Percentiles rank a stretch among this genome's conserved stretches.
These are phyloP conservation scores for Eruca vesicaria DNA, from an alignment of 441 rosid species.

Conservation along the genomic window DNA sequence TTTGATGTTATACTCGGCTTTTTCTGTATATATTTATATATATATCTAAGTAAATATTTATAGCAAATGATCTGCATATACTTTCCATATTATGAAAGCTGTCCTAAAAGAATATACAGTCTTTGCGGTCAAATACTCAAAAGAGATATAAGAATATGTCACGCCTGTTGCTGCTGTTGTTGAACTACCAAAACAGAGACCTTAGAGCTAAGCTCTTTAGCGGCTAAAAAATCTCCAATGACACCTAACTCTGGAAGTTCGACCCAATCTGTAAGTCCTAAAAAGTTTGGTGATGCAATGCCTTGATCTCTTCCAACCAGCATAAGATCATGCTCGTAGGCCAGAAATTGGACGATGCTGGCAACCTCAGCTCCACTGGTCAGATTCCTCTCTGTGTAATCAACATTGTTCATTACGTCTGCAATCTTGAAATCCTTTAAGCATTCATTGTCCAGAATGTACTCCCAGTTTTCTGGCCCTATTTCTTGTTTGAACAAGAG, in stretches of 20 bases:
- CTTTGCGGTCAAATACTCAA: neutral
- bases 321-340: slow-evolving; percentile 22
- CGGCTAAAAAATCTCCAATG: slow-evolving; percentile 37
- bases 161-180: neutral
- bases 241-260: slow-evolving; percentile 44
- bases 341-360: slow-evolving; percentile 7
- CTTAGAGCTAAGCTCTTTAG: slow-evolving; percentile 25
- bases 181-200: slow-evolving; percentile 30
- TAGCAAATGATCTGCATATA: neutral
- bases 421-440: slow-evolving; percentile 20
- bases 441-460: slow-evolving; percentile 15
- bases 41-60: too few species aligned
- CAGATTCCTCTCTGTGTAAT: slow-evolving; percentile 17
- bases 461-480: slow-evolving; percentile 14
- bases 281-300: slow-evolving; percentile 6
- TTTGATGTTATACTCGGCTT: too few species aligned
- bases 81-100: neutral
- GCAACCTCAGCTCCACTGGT: slow-evolving; percentile 20
- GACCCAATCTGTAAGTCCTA: slow-evolving; percentile 30
- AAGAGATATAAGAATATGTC: neutral
- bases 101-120: neutral
- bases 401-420: neutral
- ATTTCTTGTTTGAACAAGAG: neutral
- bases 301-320: slow-evolving; percentile 34
- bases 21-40: too few species aligned